phyloP scores from a whole-genome alignment of 2,329 filamentous ascomycete species.

The Coniosporium tulheliwenetii region DNA sequence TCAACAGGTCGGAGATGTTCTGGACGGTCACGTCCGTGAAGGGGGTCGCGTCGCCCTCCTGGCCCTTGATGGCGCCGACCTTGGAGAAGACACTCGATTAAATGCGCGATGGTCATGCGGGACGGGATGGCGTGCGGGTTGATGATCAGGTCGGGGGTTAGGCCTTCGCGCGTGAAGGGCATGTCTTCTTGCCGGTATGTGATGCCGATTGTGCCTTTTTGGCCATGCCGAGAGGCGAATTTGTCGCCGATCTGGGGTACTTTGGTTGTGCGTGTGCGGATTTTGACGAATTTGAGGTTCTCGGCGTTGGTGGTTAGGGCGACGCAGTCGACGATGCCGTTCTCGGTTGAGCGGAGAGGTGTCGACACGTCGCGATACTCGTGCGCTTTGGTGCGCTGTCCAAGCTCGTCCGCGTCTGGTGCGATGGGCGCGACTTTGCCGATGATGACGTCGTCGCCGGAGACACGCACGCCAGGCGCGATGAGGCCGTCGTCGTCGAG shows the following conservation, averaged over 20 bases:
- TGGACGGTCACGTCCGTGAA: slow-evolving; percentile 98
- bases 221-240: slow-evolving; percentile 96
- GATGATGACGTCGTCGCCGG: slow-evolving; percentile 97
- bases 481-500: slow-evolving; percentile 93
- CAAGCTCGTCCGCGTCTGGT: slow-evolving; percentile 82
- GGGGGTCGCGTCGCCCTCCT: slow-evolving; percentile 92
- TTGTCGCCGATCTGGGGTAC: slow-evolving; percentile 98
- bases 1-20: slow-evolving; percentile 71
- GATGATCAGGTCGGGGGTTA: slow-evolving; percentile 93
- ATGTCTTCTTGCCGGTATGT: slow-evolving; percentile 97
- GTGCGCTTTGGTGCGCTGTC: slow-evolving; percentile 78
- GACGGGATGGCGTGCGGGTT: slow-evolving; percentile 99
- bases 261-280: slow-evolving; percentile 93
- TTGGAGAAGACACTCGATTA: slow-evolving; percentile 99
- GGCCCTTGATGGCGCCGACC: slow-evolving; percentile 80
- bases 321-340: slow-evolving; percentile 88
- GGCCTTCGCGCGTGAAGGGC: slow-evolving; percentile 87
- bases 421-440: slow-evolving; percentile 95
- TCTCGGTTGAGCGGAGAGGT: slow-evolving; percentile 85
- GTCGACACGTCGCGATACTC: slow-evolving; percentile 93
- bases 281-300: slow-evolving; percentile 90
- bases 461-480: slow-evolving; percentile 82
- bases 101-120: slow-evolving; percentile 99
- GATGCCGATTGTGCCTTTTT: slow-evolving; percentile 98
- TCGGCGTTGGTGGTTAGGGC: slow-evolving; percentile 90